Percentiles rank a stretch among this genome's conserved stretches.
These are phyloP conservation scores for Boletus speciosus DNA, from an alignment of 768 basidiomycete species.

Conservation along the genomic window DNA sequence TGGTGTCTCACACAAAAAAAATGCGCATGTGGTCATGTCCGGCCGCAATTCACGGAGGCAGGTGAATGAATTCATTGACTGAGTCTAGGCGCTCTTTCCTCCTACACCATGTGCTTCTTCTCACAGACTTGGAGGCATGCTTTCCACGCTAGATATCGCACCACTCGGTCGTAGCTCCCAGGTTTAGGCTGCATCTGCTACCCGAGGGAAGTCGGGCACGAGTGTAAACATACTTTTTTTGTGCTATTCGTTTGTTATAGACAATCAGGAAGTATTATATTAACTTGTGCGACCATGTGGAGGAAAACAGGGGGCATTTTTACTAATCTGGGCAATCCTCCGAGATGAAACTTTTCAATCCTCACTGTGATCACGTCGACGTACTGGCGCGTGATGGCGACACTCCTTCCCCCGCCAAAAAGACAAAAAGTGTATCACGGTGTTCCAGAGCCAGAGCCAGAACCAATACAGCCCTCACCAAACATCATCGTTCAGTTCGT, in stretches of 20 bases:
- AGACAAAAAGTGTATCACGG: conserved; percentile 81
- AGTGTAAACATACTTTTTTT: not conserved
- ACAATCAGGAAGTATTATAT: not conserved
- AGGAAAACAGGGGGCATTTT: conserved; percentile 16
- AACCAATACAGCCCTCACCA: conserved; percentile 45
- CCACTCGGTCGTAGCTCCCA: not conserved
- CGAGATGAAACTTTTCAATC: not conserved
- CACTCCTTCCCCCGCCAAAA: conserved; percentile 84
- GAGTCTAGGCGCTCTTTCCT: not conserved
- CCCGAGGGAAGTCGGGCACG: not conserved
- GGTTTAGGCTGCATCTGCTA: not conserved
- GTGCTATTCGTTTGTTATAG: not conserved
- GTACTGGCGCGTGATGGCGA: conserved; percentile 56
- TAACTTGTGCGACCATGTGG: not conserved
- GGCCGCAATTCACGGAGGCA: not conserved
- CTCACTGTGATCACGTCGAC: not conserved
- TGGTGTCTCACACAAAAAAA: not conserved
- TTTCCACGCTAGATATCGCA: not conserved
- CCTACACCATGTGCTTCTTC: not conserved
- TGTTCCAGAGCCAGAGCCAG: conserved; percentile 58
- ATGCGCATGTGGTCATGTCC: not conserved
- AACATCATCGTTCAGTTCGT: conserved; percentile 91
- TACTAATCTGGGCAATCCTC: conserved; percentile 4
- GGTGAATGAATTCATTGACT: not conserved
- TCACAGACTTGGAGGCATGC: not conserved